Percentiles rank a stretch among this genome's conserved stretches.
Conservation (phyloP, 2,329 filamentous ascomycete species). For the Ilyonectria sp. region DNA sequence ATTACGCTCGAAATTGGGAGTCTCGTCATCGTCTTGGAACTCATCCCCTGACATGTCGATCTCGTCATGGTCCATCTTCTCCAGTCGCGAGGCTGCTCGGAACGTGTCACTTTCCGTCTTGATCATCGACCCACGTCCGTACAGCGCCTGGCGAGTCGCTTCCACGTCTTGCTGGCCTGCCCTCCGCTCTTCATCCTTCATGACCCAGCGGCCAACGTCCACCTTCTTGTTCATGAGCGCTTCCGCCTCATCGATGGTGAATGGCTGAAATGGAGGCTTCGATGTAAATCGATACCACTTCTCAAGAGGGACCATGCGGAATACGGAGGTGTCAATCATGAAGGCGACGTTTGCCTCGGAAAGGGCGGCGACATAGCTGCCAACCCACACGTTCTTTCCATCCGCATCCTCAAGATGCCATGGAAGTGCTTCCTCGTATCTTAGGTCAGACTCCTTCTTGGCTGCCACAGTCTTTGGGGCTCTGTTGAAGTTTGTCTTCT, state of each 20-base stretch:
- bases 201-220: constrained; percentile 85
- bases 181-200: constrained; percentile 76
- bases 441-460: constrained; percentile 79
- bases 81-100: constrained; percentile 71
- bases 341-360: constrained; percentile 89
- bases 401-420: constrained; percentile 99
- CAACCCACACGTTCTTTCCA: constrained; percentile 94
- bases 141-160: constrained; percentile 67
- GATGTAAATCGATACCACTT: constrained; percentile 94
- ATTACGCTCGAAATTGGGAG: constrained; percentile 80
- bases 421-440: constrained; percentile 95
- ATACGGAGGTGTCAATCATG: constrained; percentile 77
- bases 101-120: constrained; percentile 80
- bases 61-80: constrained; percentile 80
- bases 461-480: constrained; percentile 85
- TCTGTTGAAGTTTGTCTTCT: constrained; percentile 90
- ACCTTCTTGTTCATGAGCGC: constrained; percentile 85
- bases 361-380: constrained; percentile 89
- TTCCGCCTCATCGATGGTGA: constrained; percentile 89
- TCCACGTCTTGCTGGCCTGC: constrained; percentile 71
- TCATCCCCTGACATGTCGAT: constrained; percentile 78
- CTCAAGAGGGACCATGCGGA: constrained; percentile 91
- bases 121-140: constrained; percentile 70
- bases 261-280: constrained; percentile 83
- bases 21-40: constrained; percentile 92